Base-by-base conservation (phyloP, 2,329 filamentous ascomycete genomes). In the Spiromastix sp. region DNA sequence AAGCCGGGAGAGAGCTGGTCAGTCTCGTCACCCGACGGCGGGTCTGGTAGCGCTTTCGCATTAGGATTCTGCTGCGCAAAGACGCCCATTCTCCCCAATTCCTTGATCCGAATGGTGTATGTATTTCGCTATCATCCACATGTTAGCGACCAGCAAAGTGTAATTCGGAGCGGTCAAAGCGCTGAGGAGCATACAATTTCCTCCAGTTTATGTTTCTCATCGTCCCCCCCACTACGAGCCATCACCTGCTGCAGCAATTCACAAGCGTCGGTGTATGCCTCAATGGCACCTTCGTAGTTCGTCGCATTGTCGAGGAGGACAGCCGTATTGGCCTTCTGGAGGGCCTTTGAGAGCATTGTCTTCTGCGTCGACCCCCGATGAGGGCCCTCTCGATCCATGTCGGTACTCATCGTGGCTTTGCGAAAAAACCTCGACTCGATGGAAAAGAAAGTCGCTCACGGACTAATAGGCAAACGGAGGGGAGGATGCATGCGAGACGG, bases 291-390 rank as follows among this genome's bases (percentile, higher is more conserved):
- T 55, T 89, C 84, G 43, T 91, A 89, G 52, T 96, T 94, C 51
- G 91, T 84, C 10, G 85, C 86, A 71, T 95, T 96, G 61, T 98
- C 91, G 26, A 98, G 73, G 46, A 95, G 74, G 17, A 98, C 91
- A 15, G 91, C 91, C 9, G 85, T 89, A 53, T 98, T 95, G 32
- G 91, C 91, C 62, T 95, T 94, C 55, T 93, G 82, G 36, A 98
- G 66, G 1, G 91, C 91, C 48, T 83, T 84, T n/a, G 89, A 94
- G 22, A 98, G 71, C 87, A 96, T 96, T 8, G 80, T 83, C 66
- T 95, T 96, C 56, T 96, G 82, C 1, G 82, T 85, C 10, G 75
- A 74, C n/a, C 58, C 60, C 42, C 61, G 58, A 39, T 60, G 57
- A 42, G 55, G 55, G 40, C 49, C 47, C 13, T 52, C 55, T 20